Evolutionary conservation across 2,329 filamentous ascomycete species (phyloP).

Genomic region (Fusarium haematococcum): DNA sequence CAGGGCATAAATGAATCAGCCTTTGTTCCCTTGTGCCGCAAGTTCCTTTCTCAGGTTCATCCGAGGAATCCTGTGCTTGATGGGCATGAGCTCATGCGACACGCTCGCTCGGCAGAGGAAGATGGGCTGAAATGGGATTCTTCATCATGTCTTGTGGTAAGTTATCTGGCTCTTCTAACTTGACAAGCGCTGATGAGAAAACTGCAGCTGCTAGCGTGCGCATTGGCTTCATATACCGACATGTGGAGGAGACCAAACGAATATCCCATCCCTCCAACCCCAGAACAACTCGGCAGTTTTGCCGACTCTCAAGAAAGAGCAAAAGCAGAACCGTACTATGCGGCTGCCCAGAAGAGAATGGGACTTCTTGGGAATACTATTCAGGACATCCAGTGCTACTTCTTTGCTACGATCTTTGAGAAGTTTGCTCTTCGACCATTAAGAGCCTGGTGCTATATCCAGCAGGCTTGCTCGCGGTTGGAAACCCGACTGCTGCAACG

Average conservation of each 20-base stretch:
- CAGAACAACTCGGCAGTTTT: background rate
- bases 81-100: slow-evolving; percentile 2
- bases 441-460: background rate
- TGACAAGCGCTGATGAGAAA: background rate
- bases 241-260: background rate
- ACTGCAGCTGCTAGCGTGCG: slow-evolving; percentile 11
- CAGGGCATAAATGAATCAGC: background rate
- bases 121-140: slow-evolving; percentile 26
- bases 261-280: background rate
- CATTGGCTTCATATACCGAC: slow-evolving; percentile 17
- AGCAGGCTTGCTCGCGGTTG: background rate
- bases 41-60: background rate
- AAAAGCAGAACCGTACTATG: background rate
- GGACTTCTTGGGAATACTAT: background rate
- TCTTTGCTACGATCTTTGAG: background rate
- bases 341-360: background rate
- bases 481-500: background rate
- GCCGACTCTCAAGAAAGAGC: background rate
- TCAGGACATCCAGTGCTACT: background rate
- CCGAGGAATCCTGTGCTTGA: background rate
- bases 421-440: background rate
- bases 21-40: background rate
- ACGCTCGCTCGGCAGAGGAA: slow-evolving; percentile 5
- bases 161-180: background rate
- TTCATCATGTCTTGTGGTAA: slow-evolving; percentile 24